Conservation (phyloP, 345 rosid species). For the Arabis hirsuta region DNA sequence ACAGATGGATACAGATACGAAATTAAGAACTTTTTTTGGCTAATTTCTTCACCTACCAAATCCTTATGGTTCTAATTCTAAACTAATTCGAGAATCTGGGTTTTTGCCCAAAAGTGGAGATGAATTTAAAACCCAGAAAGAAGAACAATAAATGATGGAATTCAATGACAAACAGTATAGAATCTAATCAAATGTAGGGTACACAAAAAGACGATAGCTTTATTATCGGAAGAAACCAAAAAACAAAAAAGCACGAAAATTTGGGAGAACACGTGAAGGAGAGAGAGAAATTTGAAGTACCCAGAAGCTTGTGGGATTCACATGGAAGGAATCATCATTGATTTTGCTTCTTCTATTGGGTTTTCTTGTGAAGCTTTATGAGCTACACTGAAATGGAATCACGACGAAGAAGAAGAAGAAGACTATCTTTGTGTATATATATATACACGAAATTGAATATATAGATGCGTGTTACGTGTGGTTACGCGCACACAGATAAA, state of each 20-base stretch:
- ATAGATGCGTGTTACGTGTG: constrained; percentile 35
- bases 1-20: constrained; percentile 4
- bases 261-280: constrained; percentile 22
- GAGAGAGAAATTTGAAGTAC: constrained; percentile 44
- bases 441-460: not conserved
- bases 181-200: constrained; percentile 13
- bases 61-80: too few relatives aligned
- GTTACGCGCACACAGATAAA: constrained; percentile 39
- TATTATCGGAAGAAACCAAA: constrained; percentile 11
- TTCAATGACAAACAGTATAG: not conserved
- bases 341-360: constrained; percentile 6
- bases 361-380: constrained; percentile 32
- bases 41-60: not conserved
- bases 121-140: not conserved
- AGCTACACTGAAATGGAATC: constrained; percentile 31
- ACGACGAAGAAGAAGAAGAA: constrained; percentile 13
- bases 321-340: constrained; percentile 28
- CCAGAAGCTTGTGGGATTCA: constrained; percentile 37
- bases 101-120: not conserved
- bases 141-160: constrained; percentile 23
- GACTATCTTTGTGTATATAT: not conserved
- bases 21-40: not conserved
- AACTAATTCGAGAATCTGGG: constrained; percentile 14
- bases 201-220: not conserved
- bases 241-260: constrained; percentile 23